phyloP scores from a whole-genome alignment of 768 basidiomycete genomes.

The Boletus tomentosulus region DNA sequence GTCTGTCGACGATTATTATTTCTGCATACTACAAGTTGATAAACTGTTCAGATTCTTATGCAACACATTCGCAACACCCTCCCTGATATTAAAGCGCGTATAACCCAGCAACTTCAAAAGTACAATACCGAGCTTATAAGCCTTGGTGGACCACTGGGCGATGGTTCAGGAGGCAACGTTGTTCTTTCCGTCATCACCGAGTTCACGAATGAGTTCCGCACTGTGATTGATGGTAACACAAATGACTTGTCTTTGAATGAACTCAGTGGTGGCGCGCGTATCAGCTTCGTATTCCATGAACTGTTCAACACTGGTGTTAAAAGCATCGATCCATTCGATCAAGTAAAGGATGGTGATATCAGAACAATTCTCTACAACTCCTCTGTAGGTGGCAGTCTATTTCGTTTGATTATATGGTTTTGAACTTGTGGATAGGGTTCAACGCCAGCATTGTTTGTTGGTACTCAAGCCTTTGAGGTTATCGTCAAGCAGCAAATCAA shows the following conservation, averaged over 20 bases:
- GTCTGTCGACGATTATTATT: slow-evolving; percentile 38
- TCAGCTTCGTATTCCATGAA: slow-evolving; percentile 99
- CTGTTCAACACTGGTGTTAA: slow-evolving; percentile 95
- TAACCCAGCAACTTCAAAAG: slow-evolving; percentile 85
- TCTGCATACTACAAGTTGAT: not conserved
- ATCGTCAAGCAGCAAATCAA: slow-evolving; percentile 99
- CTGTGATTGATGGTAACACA: slow-evolving; percentile 94
- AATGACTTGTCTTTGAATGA: slow-evolving; percentile 95
- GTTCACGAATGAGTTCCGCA: slow-evolving; percentile 95
- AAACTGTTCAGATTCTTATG: slow-evolving; percentile 79
- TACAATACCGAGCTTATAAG: slow-evolving; percentile 77
- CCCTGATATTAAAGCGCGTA: slow-evolving; percentile 97
- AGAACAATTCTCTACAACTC: slow-evolving; percentile 96
- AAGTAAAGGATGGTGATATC: slow-evolving; percentile 98
- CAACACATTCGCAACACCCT: slow-evolving; percentile 96
- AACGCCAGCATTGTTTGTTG: slow-evolving; percentile 93
- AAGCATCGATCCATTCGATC: slow-evolving; percentile 96
- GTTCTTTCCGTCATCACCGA: slow-evolving; percentile 98
- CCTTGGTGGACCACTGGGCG: slow-evolving; percentile 86
- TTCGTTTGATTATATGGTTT: not conserved
- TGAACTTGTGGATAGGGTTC: slow-evolving; percentile 59
- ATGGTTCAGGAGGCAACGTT: slow-evolving; percentile 81
- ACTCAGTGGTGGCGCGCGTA: slow-evolving; percentile 96
- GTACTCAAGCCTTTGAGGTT: slow-evolving; percentile 95
- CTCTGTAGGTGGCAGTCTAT: slow-evolving; percentile 57